Evolutionary conservation across 2,329 filamentous ascomycete species (phyloP).

Genomic region (Pestalotiopsis sp.): DNA sequence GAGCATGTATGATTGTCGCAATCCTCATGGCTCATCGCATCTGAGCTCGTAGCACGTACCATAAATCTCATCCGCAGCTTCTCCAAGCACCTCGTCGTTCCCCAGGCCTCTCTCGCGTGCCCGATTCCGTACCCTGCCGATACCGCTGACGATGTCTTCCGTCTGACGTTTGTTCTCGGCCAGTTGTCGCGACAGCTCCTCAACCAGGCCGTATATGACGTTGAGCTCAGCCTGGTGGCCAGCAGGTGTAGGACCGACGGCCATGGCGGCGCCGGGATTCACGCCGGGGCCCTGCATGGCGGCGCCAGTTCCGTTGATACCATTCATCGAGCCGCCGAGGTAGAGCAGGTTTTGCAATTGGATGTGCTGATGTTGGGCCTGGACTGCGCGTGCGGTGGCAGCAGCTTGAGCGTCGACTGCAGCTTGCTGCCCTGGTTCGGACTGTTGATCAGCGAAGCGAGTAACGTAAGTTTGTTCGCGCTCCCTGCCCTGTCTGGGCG

Average conservation of each 20-base stretch:
- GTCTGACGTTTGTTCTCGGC: constrained; percentile 63
- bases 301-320: constrained; percentile 18
- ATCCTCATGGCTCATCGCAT: not conserved
- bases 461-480: not conserved
- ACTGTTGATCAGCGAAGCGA: not conserved
- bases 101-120: constrained; percentile 54
- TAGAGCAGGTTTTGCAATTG: constrained; percentile 12
- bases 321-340: constrained; percentile 13
- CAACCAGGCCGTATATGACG: constrained; percentile 70
- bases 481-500: not conserved
- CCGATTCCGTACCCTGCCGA: constrained; percentile 62
- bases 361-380: constrained; percentile 14
- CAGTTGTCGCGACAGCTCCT: constrained; percentile 66
- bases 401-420: constrained; percentile 8
- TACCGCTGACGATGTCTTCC: constrained; percentile 66
- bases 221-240: constrained; percentile 71
- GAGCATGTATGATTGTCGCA: not conserved
- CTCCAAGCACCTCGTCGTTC: constrained; percentile 62
- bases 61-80: constrained; percentile 59
- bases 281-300: constrained; percentile 34
- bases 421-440: not conserved
- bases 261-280: constrained; percentile 42
- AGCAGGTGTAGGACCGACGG: constrained; percentile 63
- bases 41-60: constrained; percentile 39
- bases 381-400: constrained; percentile 9